Conservation (phyloP, 1,284 basidiomycete species). For the Boletus semigastroideus region DNA sequence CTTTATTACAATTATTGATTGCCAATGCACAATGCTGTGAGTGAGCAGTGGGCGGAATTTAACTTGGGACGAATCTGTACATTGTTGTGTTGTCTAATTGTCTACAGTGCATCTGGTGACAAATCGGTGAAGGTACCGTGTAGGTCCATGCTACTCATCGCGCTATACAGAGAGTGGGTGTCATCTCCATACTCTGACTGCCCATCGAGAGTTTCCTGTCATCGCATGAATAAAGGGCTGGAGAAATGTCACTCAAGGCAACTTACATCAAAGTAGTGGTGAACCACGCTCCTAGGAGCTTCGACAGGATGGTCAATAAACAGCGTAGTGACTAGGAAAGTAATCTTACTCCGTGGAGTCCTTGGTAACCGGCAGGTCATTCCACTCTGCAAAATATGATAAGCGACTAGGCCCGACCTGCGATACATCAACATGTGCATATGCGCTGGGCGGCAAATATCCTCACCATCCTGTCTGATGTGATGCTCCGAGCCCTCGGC, state of each 20-base stretch:
- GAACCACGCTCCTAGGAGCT: constrained; percentile 86
- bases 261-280: constrained; percentile 92
- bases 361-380: constrained; percentile 82
- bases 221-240: constrained; percentile 10
- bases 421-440: background rate
- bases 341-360: constrained; percentile 74
- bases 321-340: background rate
- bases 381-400: constrained; percentile 87
- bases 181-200: constrained; percentile 73
- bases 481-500: constrained; percentile 90
- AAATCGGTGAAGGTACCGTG: constrained; percentile 67
- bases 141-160: constrained; percentile 56
- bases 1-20: constrained; percentile 32
- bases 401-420: constrained; percentile 88
- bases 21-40: background rate
- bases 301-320: constrained; percentile 17
- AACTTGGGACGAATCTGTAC: background rate
- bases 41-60: background rate
- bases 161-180: constrained; percentile 58
- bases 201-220: constrained; percentile 71
- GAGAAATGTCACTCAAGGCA: background rate
- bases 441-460: constrained; percentile 3
- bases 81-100: background rate
- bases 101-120: constrained; percentile 73
- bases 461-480: constrained; percentile 95